Evolutionary conservation across 345 rosid genomes (phyloP), one percentile per base, ranked within the genome.

Genomic region (Citrus australasica): DNA sequence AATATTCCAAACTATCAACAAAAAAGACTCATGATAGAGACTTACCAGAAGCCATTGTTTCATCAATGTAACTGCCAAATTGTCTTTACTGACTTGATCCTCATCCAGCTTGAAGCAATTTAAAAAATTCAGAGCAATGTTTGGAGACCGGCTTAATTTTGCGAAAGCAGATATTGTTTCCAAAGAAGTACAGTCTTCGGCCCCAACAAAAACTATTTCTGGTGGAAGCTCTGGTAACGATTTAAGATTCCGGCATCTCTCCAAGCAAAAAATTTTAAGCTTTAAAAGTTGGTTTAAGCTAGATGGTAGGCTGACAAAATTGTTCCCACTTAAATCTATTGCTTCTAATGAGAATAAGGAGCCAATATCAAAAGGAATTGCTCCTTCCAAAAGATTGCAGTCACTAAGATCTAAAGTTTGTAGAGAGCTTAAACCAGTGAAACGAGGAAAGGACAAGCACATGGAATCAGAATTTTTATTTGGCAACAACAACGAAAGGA

Each of bases 151-250:
- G 30, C 64, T 4, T 9, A 37, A 1, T 27, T 46, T 30, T 33
- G n/a, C 1, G 0, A 3, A 9, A 8, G 24, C 2, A 19, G 80
- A 67, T 5, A 76, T 10, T 35, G 42, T 40, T 46, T 81, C 78
- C 37, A 35, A 6, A 5, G 37, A 35, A 35, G 5, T 35, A 35
- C 37, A 35, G 5, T 35, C 37, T 35, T 35, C 62, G 67, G 59
- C 80, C 9, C 46, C 69, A n/a, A 81, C 42, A 5, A 3, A 6
- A 66, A 16, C 9, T 5, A 72, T 9, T 5, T 24, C 32, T 6
- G 79, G 76, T n/a, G 84, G 84, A 69, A 82, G 76, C n/a, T 53
- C 60, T 9, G 63, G 76, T 14, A 82, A 33, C 14, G 40, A 61
- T 6, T 0, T 5, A 30, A 78, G 81, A 21, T 5, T 22, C 64